Evolutionary conservation across 2,329 filamentous ascomycete genomes (phyloP), one percentile per base, ranked within the genome.

Genomic region (Fusarium sp.): DNA sequence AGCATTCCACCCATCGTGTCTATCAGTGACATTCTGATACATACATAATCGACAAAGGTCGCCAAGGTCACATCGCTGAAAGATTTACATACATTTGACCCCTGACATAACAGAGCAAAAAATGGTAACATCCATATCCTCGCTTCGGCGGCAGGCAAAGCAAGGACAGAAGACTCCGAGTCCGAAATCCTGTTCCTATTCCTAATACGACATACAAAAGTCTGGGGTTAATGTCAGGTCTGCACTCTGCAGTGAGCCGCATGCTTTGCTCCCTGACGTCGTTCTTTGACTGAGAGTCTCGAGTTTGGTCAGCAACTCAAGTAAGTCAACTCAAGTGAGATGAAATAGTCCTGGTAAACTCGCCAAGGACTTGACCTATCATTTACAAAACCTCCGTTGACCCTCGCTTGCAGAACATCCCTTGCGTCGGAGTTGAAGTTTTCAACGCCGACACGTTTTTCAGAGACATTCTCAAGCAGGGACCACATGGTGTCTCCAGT

Each of bases 371-470:
- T 60, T 35, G 66, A 66, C 65, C 36, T 70, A 58, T 51, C 52
- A 51, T 48, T 39, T 44, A 61, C 59, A 52, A 45, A 41, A 54
- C 60, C 61, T 56, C 41, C 35, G 57, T 36, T 51, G 31, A 35
- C 49, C 44, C 49, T 48, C 26, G 49, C 28, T 44, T 38, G 35
- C 63, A 70, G 44, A 28, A 31, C 31, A 48, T 57, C 59, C 68
- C 57, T 74, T 69, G 63, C 59, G 24, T 61, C 45, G 39, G 20
- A 36, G 15, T 42, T 61, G 35, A 33, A 26, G n/a, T 48, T 60
- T 57, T 65, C 63, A 58, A 74, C 69, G 17, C 47, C 48, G 35
- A 54, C 72, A 74, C 72, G 72, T 74, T 74, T 74, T 61, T 65
- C 39, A 69, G 56, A 72, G 72, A 75, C 72, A 69, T 72, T 67